These are phyloP conservation scores for Kluyveromyces aestuarii DNA, from an alignment of 805 yeast genomes.

Conservation along the genomic window DNA sequence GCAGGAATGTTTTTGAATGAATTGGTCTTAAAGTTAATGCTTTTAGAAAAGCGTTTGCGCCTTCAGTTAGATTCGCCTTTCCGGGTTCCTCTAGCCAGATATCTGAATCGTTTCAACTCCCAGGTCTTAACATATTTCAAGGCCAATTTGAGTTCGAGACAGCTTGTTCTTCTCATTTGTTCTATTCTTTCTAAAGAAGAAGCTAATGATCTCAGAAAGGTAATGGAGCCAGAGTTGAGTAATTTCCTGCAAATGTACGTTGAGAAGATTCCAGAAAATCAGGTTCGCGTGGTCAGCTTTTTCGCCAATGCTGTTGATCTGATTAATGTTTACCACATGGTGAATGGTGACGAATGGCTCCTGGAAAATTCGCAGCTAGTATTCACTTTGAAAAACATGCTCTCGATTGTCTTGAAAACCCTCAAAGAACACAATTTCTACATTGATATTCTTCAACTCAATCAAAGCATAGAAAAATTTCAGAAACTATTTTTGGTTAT, in stretches of 20 bases:
- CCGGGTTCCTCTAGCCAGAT: constrained; percentile 82
- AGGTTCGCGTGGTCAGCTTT: constrained; percentile 28
- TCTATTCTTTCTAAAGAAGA: constrained; percentile 24
- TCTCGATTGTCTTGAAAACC: constrained; percentile 16
- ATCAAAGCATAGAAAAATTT: constrained; percentile 55
- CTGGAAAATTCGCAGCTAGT: constrained; percentile 32
- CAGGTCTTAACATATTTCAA: constrained; percentile 66
- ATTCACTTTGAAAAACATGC: constrained; percentile 22
- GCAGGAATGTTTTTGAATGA: constrained; percentile 91
- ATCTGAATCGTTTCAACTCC: constrained; percentile 70
- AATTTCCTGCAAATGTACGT: constrained; percentile 39
- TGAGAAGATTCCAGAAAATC: constrained; percentile 34
- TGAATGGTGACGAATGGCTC: constrained; percentile 51
- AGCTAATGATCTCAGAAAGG: constrained; percentile 41
- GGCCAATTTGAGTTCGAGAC: constrained; percentile 53
- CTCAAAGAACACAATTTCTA: constrained; percentile 21
- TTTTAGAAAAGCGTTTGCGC: constrained; percentile 73
- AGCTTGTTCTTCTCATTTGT: constrained; percentile 38
- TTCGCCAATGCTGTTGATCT: constrained; percentile 70
- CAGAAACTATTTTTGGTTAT: constrained; percentile 40
- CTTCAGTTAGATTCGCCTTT: constrained; percentile 84
- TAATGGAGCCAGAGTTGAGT: constrained; percentile 44
- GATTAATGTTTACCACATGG: constrained; percentile 19
- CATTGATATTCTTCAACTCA: constrained; percentile 53
- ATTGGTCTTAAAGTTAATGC: constrained; percentile 63